Evolutionary conservation across 805 yeast species (phyloP).

Genomic region (Candida boleticola): DNA sequence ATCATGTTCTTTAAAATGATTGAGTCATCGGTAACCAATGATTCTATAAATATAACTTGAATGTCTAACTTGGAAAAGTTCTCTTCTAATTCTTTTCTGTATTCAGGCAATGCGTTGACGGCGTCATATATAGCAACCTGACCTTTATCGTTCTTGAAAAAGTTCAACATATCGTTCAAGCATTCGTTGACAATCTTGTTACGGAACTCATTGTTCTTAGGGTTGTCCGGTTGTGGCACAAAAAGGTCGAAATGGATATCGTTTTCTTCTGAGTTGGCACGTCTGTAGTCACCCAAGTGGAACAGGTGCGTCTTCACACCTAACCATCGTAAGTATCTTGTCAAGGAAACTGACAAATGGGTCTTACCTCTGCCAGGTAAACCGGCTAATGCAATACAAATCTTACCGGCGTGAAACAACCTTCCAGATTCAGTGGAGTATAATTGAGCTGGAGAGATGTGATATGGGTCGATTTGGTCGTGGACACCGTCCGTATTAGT

Average conservation of each 20-base stretch:
- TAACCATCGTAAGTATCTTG: constrained; percentile 91
- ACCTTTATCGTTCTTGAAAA: constrained; percentile 75
- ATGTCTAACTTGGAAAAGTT: constrained; percentile 57
- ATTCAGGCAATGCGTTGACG: constrained; percentile 74
- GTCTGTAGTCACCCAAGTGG: constrained; percentile 89
- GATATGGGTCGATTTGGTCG: constrained; percentile 53
- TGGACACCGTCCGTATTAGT: constrained; percentile 62
- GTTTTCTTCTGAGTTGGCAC: constrained; percentile 49
- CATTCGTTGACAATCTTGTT: constrained; percentile 60
- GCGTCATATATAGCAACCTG: constrained; percentile 98
- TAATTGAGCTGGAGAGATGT: constrained; percentile 86
- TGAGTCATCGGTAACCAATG: constrained; percentile 70
- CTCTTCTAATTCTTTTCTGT: constrained; percentile 58
- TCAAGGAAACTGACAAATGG: constrained; percentile 83
- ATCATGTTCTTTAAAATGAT: constrained; percentile 70
- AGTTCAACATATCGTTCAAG: constrained; percentile 63
- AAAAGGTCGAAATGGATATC: constrained; percentile 68
- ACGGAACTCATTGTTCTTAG: constrained; percentile 51
- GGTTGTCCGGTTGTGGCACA: constrained; percentile 46
- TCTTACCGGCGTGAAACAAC: constrained; percentile 92
- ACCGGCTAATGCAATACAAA: constrained; percentile 85
- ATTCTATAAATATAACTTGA: constrained; percentile 84
- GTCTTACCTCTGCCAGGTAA: constrained; percentile 97
- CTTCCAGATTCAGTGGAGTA: constrained; percentile 92
- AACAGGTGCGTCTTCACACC: constrained; percentile 92